A percentile compares a stretch with the other conserved stretches of the same genome.
Conservation (phyloP, 805 yeast species). For the Lipomyces yamadae region DNA sequence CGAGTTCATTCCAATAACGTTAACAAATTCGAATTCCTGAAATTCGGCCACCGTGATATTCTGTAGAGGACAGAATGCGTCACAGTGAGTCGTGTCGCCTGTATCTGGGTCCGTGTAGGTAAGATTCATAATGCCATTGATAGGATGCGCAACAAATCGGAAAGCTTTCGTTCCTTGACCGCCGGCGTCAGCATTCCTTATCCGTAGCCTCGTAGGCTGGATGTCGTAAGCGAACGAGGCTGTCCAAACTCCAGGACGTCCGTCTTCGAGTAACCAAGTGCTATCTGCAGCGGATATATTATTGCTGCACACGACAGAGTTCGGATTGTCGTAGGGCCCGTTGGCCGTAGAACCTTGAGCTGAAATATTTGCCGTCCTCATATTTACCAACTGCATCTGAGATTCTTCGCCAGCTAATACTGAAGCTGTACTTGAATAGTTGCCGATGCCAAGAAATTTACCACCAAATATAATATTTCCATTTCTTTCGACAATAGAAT, state of each 20-base stretch:
- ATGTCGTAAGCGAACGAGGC: slow-evolving; percentile 61
- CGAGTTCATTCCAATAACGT: slow-evolving; percentile 63
- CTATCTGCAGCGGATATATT: slow-evolving; percentile 26
- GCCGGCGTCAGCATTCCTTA: slow-evolving; percentile 59
- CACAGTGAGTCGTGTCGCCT: slow-evolving; percentile 66
- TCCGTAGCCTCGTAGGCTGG: slow-evolving; percentile 71
- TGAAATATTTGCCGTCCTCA: slow-evolving; percentile 57
- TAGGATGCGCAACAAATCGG: slow-evolving; percentile 75
- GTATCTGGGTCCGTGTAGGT: slow-evolving; percentile 79
- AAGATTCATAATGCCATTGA: slow-evolving; percentile 88
- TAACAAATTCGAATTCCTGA: slow-evolving; percentile 83
- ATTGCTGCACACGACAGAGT: slow-evolving; percentile 43
- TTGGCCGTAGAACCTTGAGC: slow-evolving; percentile 53
- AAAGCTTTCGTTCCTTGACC: slow-evolving; percentile 61
- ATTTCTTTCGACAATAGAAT: slow-evolving; percentile 61
- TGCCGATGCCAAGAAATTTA: slow-evolving; percentile 64
- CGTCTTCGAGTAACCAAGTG: slow-evolving; percentile 59
- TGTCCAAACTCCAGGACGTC: slow-evolving; percentile 66
- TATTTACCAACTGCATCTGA: slow-evolving; percentile 57
- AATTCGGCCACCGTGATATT: slow-evolving; percentile 50
- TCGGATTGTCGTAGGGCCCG: slow-evolving; percentile 46
- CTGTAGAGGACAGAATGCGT: slow-evolving; percentile 84
- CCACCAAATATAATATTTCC: slow-evolving; percentile 79
- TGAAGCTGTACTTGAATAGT: slow-evolving; percentile 40
- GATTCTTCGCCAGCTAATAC: neutral